Evolutionary conservation across 139 green algal species (phyloP), one percentile per base, ranked within the genome.

Genomic region (Chlamydomonas applanata): DNA sequence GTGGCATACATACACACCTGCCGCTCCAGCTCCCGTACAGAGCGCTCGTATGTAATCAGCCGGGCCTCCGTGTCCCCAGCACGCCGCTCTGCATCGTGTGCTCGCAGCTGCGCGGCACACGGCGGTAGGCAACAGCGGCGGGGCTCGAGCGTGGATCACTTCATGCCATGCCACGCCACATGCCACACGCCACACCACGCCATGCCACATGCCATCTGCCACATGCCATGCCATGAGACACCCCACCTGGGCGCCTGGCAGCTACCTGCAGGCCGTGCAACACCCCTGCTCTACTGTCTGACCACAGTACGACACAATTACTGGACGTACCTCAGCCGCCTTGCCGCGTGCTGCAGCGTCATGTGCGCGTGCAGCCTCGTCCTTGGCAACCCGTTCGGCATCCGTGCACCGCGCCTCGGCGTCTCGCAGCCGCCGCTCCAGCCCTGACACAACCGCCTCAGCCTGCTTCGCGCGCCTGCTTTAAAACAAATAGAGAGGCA

Each of bases 341-440:
- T 81, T 81, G 0, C 57, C 2, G 2, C 79, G 40, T 1, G 63
- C 14, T 17, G 79, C 79, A 0, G 29, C 30, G 3, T 85, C 79
- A 2, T 35, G 7, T 1, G 49, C 45, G 1, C 74, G 69, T 16
- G 66, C 4, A 30, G 69, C 64, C 19, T 54, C 74, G 4, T 75
- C 79, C 64, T 77, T 79, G 13, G 52, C 34, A 22, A 69, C 40
- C 32, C 79, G 54, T 24, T 80, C 79, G 22, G 59, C 34, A 1
- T 85, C 75, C 13, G 14, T 17, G 20, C 27, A 0, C 0, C 74
- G 64, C 1, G 19, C 56, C 71, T 85, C 79, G 4, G 44, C 27
- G 27, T 84, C 79, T 2, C 79, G 68, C 33, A 76, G 30, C 27
- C 73, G 69, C 44, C 73, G 73, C 69, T 88, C 83, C 57, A 82